Conservation (phyloP, 768 basidiomycete species). For the Podaxis rugospora region DNA sequence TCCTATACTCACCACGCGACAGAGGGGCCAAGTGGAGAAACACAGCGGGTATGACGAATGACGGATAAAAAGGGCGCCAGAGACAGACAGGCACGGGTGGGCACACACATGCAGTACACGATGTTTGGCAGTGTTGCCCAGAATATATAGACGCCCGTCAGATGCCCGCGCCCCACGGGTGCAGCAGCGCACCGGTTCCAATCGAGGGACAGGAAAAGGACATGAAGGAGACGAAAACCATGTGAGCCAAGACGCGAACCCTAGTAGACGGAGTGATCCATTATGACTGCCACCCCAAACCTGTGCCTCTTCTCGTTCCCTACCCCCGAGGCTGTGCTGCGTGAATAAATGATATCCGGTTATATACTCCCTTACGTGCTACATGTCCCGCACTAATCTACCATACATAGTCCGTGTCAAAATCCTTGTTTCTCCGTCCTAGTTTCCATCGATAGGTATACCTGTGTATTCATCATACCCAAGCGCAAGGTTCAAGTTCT, state of each 20-base stretch:
- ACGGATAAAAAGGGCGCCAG: neutral
- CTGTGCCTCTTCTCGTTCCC: neutral
- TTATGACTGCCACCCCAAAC: neutral
- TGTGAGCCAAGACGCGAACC: too few relatives aligned
- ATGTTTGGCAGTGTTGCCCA: conserved; percentile 3
- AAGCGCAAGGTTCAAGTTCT: conserved; percentile 89
- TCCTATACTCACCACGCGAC: neutral
- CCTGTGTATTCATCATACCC: conserved; percentile 85
- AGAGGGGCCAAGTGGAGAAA: neutral
- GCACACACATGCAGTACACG: neutral
- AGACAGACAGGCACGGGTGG: neutral
- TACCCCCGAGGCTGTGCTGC: neutral
- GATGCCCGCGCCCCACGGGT: neutral
- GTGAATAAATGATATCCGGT: neutral
- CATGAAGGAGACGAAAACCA: too few relatives aligned
- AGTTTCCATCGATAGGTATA: conserved; percentile 42
- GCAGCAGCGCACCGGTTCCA: neutral
- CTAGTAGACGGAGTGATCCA: too few relatives aligned
- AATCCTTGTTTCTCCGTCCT: neutral
- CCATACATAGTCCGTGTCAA: too few relatives aligned
- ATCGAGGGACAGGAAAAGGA: neutral
- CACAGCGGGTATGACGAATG: neutral
- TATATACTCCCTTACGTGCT: neutral
- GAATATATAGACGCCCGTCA: neutral
- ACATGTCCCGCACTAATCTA: neutral